Evolutionary conservation across 108 stramenopile genomes (phyloP).

Genomic region (Cyclotella atomus): DNA sequence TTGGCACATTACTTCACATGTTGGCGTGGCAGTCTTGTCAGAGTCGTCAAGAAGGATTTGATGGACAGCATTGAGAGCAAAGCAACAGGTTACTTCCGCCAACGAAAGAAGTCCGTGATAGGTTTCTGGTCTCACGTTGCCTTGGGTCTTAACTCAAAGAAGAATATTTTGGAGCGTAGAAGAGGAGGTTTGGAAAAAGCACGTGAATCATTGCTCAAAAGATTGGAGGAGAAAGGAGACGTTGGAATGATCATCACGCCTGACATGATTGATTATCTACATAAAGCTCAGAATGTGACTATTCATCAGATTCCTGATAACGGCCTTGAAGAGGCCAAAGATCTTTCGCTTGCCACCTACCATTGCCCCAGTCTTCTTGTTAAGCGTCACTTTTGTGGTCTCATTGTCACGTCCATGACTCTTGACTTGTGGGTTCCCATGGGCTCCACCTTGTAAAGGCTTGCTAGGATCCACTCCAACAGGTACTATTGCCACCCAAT

Average conservation of each 20-base stretch:
- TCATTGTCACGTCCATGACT: too few species aligned
- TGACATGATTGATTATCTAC: conserved; percentile 1
- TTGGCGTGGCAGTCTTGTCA: background rate
- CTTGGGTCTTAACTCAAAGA: conserved; percentile 5
- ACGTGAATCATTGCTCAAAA: background rate
- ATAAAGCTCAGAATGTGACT: too few species aligned
- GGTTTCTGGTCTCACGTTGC: conserved; percentile 2
- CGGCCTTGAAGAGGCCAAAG: too few species aligned
- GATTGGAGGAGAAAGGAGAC: conserved; percentile 1
- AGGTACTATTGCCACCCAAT: too few species aligned
- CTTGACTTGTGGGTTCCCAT: too few species aligned
- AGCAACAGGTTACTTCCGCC: background rate
- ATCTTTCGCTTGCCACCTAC: too few species aligned
- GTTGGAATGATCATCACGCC: background rate
- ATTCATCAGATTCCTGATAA: too few species aligned
- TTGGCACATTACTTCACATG: background rate
- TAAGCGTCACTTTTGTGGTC: too few species aligned
- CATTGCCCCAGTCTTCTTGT: too few species aligned
- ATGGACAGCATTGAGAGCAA: background rate
- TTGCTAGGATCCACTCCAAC: too few species aligned
- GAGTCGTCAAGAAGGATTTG: background rate
- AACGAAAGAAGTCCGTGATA: conserved; percentile 8
- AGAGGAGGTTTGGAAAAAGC: conserved; percentile 1
- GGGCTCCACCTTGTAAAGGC: too few species aligned
- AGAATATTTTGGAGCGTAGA: background rate